Base-by-base conservation (phyloP, 176 grass and related monocot genomes). In the Puya raimondii region DNA sequence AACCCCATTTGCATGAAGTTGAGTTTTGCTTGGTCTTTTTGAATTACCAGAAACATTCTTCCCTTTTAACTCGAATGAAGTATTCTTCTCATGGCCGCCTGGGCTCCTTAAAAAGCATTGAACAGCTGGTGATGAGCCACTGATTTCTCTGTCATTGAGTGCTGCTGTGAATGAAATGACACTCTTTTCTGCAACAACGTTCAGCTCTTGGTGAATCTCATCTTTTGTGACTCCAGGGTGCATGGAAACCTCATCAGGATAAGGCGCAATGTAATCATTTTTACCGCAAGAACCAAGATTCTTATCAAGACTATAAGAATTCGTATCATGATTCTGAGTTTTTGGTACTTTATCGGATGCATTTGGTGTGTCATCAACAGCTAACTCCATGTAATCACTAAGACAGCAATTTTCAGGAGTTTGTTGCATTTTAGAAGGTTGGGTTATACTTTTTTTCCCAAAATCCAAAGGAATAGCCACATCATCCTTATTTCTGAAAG, bases 181-280 rank as follows among this genome's bases (percentile, higher is more conserved):
- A 78, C 72, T 72, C 63, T 64, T 67, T 81, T 71, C 67, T 65
- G 71, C 23, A 88, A 26, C 74, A 81, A 61, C 53, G 17, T 84
- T 75, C 50, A 64, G 29, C 70, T 16, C n/a, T 67, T 67, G 29
- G 76, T 64, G 72, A 65, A 51, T 66, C 21, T 73, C 77, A 72
- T 66, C 65, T 58, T 70, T 8, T 7, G 7, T 69, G 47, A 47
- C 76, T 80, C 72, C 80, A 80, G 72, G 66, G 80, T 76, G 50
- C 67, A 72, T 73, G 56, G 57, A 77, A 73, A 53, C 33, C 52
- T 65, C 56, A 42, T 80, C 64, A 80, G 72, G 63, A 65, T 14
- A 72, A 66, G 56, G 13, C 23, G 50, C 26, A 65, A 22, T 74
- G 33, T 8, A 42, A 42, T 42, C 33, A 18, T 49, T 67, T 48